A percentile compares a stretch with the other conserved stretches of the same genome.
These are phyloP conservation scores for Fusarium torreyae DNA, from an alignment of 2,329 filamentous ascomycete species.

Conservation along the genomic window DNA sequence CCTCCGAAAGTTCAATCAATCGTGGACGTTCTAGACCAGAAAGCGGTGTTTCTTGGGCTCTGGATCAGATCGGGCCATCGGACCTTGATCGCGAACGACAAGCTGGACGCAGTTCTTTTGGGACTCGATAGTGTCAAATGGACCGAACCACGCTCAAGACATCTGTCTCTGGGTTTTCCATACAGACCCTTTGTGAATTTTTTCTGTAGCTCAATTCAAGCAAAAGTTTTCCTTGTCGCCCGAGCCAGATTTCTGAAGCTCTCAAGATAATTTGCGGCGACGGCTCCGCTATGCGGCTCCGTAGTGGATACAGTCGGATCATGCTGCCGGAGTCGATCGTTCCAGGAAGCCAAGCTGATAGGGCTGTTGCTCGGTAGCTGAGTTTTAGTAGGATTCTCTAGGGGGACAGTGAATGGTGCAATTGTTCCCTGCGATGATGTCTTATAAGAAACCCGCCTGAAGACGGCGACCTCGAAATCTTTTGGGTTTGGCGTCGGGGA, in stretches of 20 bases:
- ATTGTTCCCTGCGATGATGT: slow-evolving; percentile 4
- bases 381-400: background rate
- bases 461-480: background rate
- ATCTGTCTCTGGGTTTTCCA: too few species aligned
- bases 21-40: background rate
- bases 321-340: background rate
- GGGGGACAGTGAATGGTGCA: slow-evolving; percentile 5
- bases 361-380: background rate
- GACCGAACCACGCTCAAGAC: too few species aligned
- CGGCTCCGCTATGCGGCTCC: slow-evolving; percentile 29
- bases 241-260: too few species aligned
- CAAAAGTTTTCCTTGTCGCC: too few species aligned
- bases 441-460: background rate
- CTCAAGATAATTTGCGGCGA: background rate
- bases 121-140: too few species aligned
- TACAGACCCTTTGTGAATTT: too few species aligned
- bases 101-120: background rate
- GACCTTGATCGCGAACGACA: background rate
- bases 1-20: background rate
- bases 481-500: background rate
- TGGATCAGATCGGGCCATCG: background rate
- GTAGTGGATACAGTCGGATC: slow-evolving; percentile 16
- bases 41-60: background rate
- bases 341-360: background rate
- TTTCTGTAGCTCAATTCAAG: too few species aligned